Conservation (phyloP, 2,329 filamentous ascomycete species). For the Aspergillus fructus region DNA sequence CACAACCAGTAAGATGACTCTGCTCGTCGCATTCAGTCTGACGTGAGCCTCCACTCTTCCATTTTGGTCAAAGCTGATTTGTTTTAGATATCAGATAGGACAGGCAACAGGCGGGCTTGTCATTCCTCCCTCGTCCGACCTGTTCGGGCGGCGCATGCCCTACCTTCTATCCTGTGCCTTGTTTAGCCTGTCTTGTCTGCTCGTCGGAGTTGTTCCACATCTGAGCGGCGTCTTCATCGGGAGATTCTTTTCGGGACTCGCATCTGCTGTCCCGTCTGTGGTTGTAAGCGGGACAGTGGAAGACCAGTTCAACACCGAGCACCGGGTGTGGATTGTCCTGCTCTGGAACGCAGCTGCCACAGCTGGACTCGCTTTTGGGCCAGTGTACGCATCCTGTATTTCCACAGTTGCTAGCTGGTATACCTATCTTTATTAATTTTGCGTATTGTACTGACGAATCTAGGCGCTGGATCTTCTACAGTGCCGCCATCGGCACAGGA, state of each 20-base stretch:
- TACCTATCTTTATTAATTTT: too few species aligned
- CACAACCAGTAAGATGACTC: neutral
- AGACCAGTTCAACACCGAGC: conserved; percentile 8
- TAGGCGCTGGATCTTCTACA: conserved; percentile 14
- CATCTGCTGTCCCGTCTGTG: conserved; percentile 7
- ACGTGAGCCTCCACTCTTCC: neutral
- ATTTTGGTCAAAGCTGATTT: neutral
- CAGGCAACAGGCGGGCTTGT: conserved; percentile 7
- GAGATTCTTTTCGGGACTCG: conserved; percentile 5
- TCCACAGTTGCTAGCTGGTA: neutral
- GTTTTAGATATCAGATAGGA: neutral
- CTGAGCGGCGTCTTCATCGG: conserved; percentile 1
- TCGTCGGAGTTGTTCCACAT: conserved; percentile 5
- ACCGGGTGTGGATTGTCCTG: conserved; percentile 6
- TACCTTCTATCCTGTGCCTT: conserved; percentile 2
- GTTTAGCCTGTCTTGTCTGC: conserved; percentile 2
- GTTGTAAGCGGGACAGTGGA: conserved; percentile 11
- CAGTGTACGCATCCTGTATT: conserved; percentile 6
- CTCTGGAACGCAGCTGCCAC: conserved; percentile 3
- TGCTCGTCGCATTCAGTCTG: conserved; percentile 2
- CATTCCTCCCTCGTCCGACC: conserved; percentile 9
- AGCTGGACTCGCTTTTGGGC: conserved; percentile 2
- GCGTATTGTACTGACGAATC: neutral
- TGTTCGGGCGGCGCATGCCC: conserved; percentile 10
- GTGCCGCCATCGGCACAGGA: conserved; percentile 1